These are phyloP conservation scores for Zygotorulaspora danielsina DNA, from an alignment of 805 yeast genomes.

Conservation along the genomic window DNA sequence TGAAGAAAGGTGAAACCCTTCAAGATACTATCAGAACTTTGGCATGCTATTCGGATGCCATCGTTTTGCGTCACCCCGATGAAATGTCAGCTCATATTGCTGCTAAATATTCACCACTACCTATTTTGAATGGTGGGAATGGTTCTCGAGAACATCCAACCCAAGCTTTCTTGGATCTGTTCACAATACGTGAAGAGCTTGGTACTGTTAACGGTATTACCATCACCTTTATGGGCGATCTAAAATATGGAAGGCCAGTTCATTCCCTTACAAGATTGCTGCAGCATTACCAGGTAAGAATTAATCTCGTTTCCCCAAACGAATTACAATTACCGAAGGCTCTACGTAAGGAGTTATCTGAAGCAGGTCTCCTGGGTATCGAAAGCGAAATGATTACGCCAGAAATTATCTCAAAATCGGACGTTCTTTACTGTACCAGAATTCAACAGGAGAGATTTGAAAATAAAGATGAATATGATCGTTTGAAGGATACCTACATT, in stretches of 20 bases:
- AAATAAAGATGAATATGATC: constrained; percentile 69
- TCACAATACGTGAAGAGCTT: constrained; percentile 97
- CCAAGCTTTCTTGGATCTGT: constrained; percentile 94
- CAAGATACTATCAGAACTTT: constrained; percentile 94
- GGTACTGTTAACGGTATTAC: constrained; percentile 98
- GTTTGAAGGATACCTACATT: constrained; percentile 85
- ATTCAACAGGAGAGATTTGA: constrained; percentile 95
- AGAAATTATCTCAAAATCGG: constrained; percentile 83
- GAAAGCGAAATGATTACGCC: constrained; percentile 78
- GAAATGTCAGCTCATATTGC: constrained; percentile 91
- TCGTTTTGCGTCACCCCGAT: constrained; percentile 93
- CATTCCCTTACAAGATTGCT: constrained; percentile 91
- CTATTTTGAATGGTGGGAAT: constrained; percentile 96
- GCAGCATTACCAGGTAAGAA: constrained; percentile 86
- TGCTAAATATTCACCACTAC: constrained; percentile 94
- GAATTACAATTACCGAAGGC: constrained; percentile 80
- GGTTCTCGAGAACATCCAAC: constrained; percentile 98
- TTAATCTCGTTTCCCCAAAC: constrained; percentile 87
- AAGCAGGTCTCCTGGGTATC: constrained; percentile 61
- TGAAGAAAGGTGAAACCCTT: constrained; percentile 95
- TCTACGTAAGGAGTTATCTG: constrained; percentile 60
- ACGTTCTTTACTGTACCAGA: constrained; percentile 95
- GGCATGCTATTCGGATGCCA: constrained; percentile 94
- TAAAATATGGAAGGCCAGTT: constrained; percentile 97
- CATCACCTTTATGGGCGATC: constrained; percentile 97